Conservation (phyloP, 2,329 filamentous ascomycete genomes). For the Calonectria henricotiae region DNA sequence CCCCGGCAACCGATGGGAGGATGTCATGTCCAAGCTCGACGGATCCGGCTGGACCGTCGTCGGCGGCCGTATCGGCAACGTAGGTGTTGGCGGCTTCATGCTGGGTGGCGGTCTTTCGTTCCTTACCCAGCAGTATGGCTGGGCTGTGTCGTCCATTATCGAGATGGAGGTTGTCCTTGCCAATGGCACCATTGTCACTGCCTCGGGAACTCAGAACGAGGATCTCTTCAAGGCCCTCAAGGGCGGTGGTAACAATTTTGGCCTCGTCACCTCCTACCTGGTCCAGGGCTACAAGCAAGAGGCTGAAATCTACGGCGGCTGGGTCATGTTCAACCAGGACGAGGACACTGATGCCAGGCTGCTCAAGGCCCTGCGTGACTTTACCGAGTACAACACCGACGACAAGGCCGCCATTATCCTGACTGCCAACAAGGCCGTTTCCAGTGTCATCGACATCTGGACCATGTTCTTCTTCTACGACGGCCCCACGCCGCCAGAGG, state of each 20-base stretch:
- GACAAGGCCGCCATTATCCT: slow-evolving; percentile 74
- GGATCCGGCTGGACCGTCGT: slow-evolving; percentile 62
- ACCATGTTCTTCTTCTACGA: slow-evolving; percentile 77
- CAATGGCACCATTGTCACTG: slow-evolving; percentile 65
- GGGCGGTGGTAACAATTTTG: slow-evolving; percentile 73
- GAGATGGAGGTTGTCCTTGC: slow-evolving; percentile 70
- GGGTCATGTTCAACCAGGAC: slow-evolving; percentile 58
- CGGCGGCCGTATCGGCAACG: slow-evolving; percentile 64
- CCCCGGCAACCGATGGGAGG: slow-evolving; percentile 63
- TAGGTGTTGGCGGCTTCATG: slow-evolving; percentile 66
- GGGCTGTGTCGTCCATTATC: slow-evolving; percentile 66
- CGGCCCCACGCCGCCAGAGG: slow-evolving; percentile 67
- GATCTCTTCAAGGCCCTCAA: slow-evolving; percentile 71
- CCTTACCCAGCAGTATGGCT: slow-evolving; percentile 68
- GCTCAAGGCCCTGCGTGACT: slow-evolving; percentile 68
- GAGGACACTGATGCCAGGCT: slow-evolving; percentile 56
- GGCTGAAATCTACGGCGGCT: slow-evolving; percentile 62
- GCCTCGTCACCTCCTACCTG: slow-evolving; percentile 65
- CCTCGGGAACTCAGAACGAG: slow-evolving; percentile 59
- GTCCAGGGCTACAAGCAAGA: slow-evolving; percentile 62
- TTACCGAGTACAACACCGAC: slow-evolving; percentile 72
- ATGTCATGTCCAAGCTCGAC: slow-evolving; percentile 60
- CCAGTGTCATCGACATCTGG: slow-evolving; percentile 67
- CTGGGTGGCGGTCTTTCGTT: slow-evolving; percentile 72
- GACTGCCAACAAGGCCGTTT: slow-evolving; percentile 62